phyloP scores from a whole-genome alignment of 1,284 basidiomycete genomes.

The Cutaneotrichosporon cavernicola region DNA sequence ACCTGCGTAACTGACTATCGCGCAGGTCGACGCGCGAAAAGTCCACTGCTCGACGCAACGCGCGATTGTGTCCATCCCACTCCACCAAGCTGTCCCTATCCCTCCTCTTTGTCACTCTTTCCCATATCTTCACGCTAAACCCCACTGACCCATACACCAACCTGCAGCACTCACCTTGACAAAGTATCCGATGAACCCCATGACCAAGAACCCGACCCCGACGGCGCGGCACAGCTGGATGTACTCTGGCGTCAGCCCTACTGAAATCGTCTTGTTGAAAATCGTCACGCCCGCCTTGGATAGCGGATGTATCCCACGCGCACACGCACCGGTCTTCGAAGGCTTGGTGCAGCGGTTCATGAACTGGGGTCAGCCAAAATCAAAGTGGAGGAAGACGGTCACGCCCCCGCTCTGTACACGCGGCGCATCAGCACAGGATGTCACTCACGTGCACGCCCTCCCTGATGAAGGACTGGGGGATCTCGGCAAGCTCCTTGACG shows the following conservation, averaged over 20 bases:
- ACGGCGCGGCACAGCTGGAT: slow-evolving; percentile 88
- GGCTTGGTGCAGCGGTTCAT: slow-evolving; percentile 97
- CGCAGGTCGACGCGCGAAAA: background rate
- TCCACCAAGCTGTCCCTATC: too few relatives aligned
- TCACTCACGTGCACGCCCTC: slow-evolving; percentile 84
- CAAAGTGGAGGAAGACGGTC: slow-evolving; percentile 5
- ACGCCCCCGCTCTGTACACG: background rate
- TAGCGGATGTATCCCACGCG: too few relatives aligned
- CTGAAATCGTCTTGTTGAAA: background rate
- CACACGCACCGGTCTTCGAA: slow-evolving; percentile 75
- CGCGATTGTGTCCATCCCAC: too few relatives aligned
- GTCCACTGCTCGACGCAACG: background rate
- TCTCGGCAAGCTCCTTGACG: slow-evolving; percentile 83
- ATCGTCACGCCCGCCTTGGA: too few relatives aligned
- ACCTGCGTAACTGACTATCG: too few relatives aligned
- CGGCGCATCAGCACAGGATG: background rate
- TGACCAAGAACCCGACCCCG: slow-evolving; percentile 89
- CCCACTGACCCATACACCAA: too few relatives aligned
- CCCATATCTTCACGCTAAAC: too few relatives aligned
- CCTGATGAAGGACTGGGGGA: slow-evolving; percentile 86
- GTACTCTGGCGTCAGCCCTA: slow-evolving; percentile 64
- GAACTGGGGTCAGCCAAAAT: slow-evolving; percentile 62
- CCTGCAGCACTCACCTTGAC: slow-evolving; percentile 67
- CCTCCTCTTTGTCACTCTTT: too few relatives aligned
- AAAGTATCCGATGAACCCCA: slow-evolving; percentile 95